Percentiles rank a stretch among this genome's conserved stretches.
Evolutionary conservation across 139 green algal species (phyloP).

Genomic region (Zygnema circumcarinatum): DNA sequence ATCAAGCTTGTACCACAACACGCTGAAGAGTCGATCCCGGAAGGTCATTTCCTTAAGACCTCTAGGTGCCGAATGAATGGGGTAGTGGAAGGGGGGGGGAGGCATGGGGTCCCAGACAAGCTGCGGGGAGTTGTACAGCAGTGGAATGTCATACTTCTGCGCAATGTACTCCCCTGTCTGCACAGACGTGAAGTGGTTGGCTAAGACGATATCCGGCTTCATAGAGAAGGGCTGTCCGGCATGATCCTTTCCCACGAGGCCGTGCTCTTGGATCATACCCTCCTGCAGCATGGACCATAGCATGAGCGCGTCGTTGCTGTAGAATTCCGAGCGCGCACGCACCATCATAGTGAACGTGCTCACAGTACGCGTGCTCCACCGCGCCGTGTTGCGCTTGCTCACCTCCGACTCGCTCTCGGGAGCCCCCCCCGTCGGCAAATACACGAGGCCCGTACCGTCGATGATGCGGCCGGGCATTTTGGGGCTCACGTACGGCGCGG

Average conservation of each 20-base stretch:
- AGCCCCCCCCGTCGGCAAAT: neutral
- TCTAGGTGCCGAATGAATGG: constrained; percentile 2
- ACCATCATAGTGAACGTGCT: neutral
- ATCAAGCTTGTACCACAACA: neutral
- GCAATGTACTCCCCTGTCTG: constrained; percentile 8
- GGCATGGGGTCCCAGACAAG: constrained; percentile 11
- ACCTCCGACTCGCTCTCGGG: neutral
- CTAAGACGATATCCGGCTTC: neutral
- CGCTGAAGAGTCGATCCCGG: neutral
- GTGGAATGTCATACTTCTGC: constrained; percentile 18
- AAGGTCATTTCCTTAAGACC: constrained; percentile 21
- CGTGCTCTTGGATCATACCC: constrained; percentile 1
- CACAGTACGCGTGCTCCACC: neutral
- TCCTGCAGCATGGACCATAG: neutral
- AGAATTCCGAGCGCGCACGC: neutral
- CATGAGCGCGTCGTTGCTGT: neutral
- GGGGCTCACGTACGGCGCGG: neutral
- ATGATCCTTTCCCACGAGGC: neutral
- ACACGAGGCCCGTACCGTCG: neutral
- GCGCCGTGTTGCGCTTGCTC: neutral
- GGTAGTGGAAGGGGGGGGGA: neutral
- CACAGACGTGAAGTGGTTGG: neutral
- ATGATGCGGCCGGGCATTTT: constrained; percentile 8
- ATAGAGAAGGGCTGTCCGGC: neutral
- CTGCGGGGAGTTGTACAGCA: neutral